Percentiles rank a stretch among this genome's conserved stretches.
phyloP scores from a whole-genome alignment of 768 basidiomycete genomes.

The Kwoniella shandongensis region DNA sequence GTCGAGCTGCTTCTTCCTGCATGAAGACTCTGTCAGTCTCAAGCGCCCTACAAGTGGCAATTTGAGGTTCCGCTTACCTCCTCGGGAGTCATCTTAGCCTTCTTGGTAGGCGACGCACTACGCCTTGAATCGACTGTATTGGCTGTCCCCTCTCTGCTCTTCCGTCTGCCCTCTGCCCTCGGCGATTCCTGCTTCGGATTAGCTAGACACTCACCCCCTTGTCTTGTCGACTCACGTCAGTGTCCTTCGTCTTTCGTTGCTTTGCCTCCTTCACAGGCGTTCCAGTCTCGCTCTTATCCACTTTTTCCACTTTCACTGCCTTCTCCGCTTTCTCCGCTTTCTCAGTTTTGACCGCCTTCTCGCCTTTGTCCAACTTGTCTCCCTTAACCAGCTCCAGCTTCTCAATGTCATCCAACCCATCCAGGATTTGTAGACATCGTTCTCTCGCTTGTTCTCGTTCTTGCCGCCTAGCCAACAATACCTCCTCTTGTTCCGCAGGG shows the following conservation, averaged over 20 bases:
- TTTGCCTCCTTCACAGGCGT: not conserved
- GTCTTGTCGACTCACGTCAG: slow-evolving; percentile 4
- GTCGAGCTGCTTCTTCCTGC: slow-evolving; percentile 43
- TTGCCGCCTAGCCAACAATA: slow-evolving; percentile 8
- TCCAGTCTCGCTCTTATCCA: not conserved
- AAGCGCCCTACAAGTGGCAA: no score
- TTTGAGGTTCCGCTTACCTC: no score
- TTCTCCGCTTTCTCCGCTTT: slow-evolving; percentile 12
- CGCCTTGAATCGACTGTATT: slow-evolving; percentile 33
- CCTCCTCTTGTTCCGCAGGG: slow-evolving; percentile 19
- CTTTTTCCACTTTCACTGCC: slow-evolving; percentile 5
- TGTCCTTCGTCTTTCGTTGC: slow-evolving; percentile 1
- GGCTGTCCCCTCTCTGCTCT: slow-evolving; percentile 41
- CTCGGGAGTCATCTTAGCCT: slow-evolving; percentile 38
- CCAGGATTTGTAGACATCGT: slow-evolving; percentile 31
- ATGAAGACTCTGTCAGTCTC: no score
- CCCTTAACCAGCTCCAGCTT: slow-evolving; percentile 38
- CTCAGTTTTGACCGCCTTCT: slow-evolving; percentile 13
- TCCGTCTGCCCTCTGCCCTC: slow-evolving; percentile 6
- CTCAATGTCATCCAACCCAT: slow-evolving; percentile 39
- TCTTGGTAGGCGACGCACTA: slow-evolving; percentile 40
- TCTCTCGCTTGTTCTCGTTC: slow-evolving; percentile 27
- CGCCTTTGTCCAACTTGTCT: slow-evolving; percentile 26
- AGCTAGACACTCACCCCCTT: not conserved
- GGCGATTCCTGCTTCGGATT: slow-evolving; percentile 20